These are phyloP conservation scores for Eimeria acervulina DNA, from an alignment of 169 alveolate species.

Conservation along the genomic window DNA sequence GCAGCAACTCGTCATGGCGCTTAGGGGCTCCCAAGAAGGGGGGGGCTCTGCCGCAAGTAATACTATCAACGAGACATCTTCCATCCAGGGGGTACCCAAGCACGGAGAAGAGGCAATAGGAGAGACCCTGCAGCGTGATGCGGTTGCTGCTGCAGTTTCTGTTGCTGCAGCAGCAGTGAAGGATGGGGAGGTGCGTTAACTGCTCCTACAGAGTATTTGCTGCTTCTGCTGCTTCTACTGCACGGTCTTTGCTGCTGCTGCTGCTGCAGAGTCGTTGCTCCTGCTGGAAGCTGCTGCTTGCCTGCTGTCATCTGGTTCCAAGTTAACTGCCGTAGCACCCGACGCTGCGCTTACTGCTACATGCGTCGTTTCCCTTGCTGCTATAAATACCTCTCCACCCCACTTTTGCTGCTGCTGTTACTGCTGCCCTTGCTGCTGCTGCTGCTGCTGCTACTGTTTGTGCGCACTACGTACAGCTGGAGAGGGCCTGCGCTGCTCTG, in stretches of 20 bases:
- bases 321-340: background rate
- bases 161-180: slow-evolving; percentile 28
- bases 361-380: background rate
- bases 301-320: background rate
- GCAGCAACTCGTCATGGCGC: background rate
- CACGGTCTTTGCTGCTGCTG: too few relatives aligned
- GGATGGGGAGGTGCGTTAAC: slow-evolving; percentile 31
- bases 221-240: background rate
- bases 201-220: background rate
- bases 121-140: slow-evolving; percentile 38
- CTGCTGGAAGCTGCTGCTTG: background rate
- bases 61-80: background rate
- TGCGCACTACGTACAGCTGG: background rate
- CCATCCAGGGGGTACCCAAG: background rate
- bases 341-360: background rate
- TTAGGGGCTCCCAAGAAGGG: slow-evolving; percentile 13
- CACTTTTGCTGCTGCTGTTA: background rate
- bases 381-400: background rate
- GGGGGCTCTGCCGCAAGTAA: background rate
- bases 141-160: slow-evolving; percentile 22
- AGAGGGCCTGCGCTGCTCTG: slow-evolving; percentile 35
- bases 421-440: slow-evolving; percentile 9
- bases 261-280: background rate
- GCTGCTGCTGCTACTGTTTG: slow-evolving; percentile 19
- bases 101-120: background rate